These are phyloP conservation scores for Talaromyces verruculosus DNA, from an alignment of 2,329 filamentous ascomycete species.

Conservation along the genomic window DNA sequence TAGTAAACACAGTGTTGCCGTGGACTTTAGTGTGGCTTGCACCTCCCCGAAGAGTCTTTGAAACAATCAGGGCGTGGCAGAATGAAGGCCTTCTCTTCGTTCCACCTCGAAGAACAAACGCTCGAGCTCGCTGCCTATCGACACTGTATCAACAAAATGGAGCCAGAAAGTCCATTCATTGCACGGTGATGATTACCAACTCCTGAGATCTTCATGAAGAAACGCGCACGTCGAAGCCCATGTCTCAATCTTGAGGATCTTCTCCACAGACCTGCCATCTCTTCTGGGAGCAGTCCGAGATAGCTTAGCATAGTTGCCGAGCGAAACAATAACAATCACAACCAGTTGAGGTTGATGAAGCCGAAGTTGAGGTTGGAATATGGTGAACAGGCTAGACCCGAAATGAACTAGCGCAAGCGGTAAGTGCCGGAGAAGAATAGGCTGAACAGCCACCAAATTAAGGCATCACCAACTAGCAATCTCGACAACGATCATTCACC, in stretches of 20 bases:
- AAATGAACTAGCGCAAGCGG: not conserved
- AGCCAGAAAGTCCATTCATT: not conserved
- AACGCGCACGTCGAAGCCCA: not conserved
- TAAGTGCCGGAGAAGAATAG: not conserved
- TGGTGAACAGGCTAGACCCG: not conserved
- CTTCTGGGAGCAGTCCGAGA: not conserved
- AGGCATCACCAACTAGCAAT: not conserved
- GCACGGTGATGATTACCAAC: not conserved
- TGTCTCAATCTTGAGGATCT: not conserved
- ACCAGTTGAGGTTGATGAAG: not conserved
- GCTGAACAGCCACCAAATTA: not conserved
- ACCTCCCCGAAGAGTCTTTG: not conserved
- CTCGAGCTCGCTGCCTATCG: not conserved
- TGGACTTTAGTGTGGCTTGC: not conserved
- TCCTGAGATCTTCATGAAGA: not conserved
- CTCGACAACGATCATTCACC: not conserved
- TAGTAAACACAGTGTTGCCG: not conserved
- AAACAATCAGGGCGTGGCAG: not conserved
- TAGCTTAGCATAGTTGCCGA: not conserved
- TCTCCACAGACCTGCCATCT: not conserved
- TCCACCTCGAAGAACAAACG: not conserved
- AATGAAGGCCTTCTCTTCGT: not conserved
- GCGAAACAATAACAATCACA: not conserved
- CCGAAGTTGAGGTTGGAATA: not conserved
- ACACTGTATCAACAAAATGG: not conserved